Conservation (phyloP, 768 basidiomycete species). For the Lactarius hengduanensis region DNA sequence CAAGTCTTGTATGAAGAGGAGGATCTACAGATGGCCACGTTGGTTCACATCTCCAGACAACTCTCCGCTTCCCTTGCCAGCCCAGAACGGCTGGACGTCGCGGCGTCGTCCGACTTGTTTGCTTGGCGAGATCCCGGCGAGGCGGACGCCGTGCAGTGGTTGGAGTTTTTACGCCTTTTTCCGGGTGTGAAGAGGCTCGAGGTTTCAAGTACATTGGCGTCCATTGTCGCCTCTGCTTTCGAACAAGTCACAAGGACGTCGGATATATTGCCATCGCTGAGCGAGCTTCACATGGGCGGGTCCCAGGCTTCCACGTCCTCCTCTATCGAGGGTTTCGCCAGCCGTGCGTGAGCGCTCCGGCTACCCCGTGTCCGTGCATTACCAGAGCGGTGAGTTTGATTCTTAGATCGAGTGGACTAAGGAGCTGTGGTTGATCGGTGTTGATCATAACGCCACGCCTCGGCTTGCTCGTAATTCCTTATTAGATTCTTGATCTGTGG, state of each 20-base stretch:
- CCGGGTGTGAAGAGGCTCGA: background rate
- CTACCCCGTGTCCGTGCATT: background rate
- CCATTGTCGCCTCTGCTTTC: background rate
- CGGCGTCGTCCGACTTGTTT: background rate
- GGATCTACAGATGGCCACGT: background rate
- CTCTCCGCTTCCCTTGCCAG: background rate
- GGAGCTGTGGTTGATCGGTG: background rate
- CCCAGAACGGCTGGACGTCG: background rate
- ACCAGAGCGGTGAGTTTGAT: background rate
- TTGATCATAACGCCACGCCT: background rate
- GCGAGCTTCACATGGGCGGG: background rate
- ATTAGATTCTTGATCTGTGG: background rate
- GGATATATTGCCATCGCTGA: background rate
- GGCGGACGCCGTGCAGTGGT: background rate
- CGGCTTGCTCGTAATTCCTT: background rate
- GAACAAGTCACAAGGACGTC: background rate
- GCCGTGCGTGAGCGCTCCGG: background rate
- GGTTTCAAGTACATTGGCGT: background rate
- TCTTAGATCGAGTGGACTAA: background rate
- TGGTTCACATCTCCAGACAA: constrained; percentile 6
- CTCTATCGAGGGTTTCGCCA: background rate
- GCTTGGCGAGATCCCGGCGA: background rate
- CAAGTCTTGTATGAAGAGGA: background rate
- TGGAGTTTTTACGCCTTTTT: constrained; percentile 8
- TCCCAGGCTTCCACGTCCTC: background rate